Conservation (phyloP, 1,139 yeast genomes). For the Candida tetrigidarum region DNA sequence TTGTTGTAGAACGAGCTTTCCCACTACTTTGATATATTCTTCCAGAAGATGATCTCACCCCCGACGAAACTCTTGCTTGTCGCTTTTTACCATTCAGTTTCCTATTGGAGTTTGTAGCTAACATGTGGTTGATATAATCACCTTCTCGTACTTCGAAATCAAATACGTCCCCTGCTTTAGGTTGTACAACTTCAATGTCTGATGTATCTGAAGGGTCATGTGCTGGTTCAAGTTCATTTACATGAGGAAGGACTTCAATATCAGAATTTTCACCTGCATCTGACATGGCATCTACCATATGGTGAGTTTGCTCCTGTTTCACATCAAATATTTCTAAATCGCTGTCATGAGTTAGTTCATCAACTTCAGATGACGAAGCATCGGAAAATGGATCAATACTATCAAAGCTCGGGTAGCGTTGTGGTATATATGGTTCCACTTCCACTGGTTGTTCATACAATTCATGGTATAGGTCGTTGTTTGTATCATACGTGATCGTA, state of each 20-base stretch:
- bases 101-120: slow-evolving; percentile 4
- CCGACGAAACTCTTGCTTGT: not conserved
- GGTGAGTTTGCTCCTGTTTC: too few relatives aligned
- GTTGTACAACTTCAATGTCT: not conserved
- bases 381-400: slow-evolving; percentile 5
- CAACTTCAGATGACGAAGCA: slow-evolving; percentile 7
- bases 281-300: too few relatives aligned
- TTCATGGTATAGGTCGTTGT: slow-evolving; percentile 15
- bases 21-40: not conserved
- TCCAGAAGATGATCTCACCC: not conserved
- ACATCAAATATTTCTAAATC: slow-evolving; percentile 12
- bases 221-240: not conserved
- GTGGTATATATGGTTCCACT: not conserved
- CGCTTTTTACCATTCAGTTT: not conserved
- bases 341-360: slow-evolving; percentile 5
- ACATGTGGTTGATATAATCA: slow-evolving; percentile 13
- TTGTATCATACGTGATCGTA: slow-evolving; percentile 14
- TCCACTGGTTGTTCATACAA: slow-evolving; percentile 9
- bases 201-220: not conserved
- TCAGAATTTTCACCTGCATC: not conserved
- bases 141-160: slow-evolving; percentile 15
- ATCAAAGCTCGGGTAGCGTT: not conserved
- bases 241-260: not conserved
- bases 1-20: not conserved
- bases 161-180: not conserved